Evolutionary conservation across 2,329 filamentous ascomycete species (phyloP), one percentile per base, ranked within the genome.

Genomic region (Cladophialophora psammophila): DNA sequence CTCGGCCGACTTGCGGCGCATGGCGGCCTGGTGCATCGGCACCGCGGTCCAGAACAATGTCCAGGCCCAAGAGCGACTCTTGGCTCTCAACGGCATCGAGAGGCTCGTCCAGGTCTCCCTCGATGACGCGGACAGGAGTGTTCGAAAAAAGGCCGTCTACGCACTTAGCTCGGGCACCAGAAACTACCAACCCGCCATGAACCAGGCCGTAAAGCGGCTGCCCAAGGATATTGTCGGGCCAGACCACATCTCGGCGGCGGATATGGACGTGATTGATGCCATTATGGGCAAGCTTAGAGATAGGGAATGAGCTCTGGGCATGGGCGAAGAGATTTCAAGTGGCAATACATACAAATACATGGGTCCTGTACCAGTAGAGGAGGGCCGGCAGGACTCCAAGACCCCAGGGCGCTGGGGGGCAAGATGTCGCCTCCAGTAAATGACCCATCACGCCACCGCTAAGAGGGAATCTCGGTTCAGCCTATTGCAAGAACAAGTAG

Each of bases 11-110:
- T 83, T 97, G 75, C 85, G 94, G 71, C 88, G 85, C 74, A 93
- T 93, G 87, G 94, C 94, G 2, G 93, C 93, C n/a, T 97, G 93
- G 92, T 97, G 93, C 81, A 83, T 95, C 66, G 93, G 92, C 59
- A 97, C 94, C 5, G 94, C 95, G 9, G 95, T 99, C 67, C 94
- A 98, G 84, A 99, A 99, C 82, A 98, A 99, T 79, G 85, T 87
- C 73, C 90, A 90, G 77, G 89, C 88, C 59, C 95, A 99, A 81
- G 92, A 95, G 81, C 87, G 87, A 75, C 78, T 88, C 20, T 76
- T 89, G 15, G 81, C 83, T 7, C 74, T 85, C 35, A 91, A 91
- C 36, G 92, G 90, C 2, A 82, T 97, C 35, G 86, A 90, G 42
- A 85, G 80, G 36, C 85, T 99, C 26, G 88, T 93, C 8, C 82